A percentile compares a stretch with the other conserved stretches of the same genome.
phyloP scores from a whole-genome alignment of 2,329 filamentous ascomycete genomes.

The Colletotrichum abscissum region DNA sequence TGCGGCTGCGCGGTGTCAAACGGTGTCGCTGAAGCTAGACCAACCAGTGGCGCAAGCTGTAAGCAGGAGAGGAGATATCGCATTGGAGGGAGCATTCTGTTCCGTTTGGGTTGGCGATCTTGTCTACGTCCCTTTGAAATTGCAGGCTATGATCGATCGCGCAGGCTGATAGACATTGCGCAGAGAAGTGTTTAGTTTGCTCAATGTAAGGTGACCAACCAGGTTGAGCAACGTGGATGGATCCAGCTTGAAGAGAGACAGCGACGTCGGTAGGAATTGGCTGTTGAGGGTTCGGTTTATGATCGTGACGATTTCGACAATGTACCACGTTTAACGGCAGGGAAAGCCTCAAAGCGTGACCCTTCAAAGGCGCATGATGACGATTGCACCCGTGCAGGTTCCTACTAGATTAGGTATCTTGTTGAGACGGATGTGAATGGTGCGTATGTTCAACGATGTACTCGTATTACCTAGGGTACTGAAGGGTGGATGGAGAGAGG shows the following conservation, averaged over 20 bases:
- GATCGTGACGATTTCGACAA: slow-evolving; percentile 6
- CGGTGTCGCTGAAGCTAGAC: neutral
- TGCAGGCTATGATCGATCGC: slow-evolving; percentile 7
- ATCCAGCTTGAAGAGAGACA: neutral
- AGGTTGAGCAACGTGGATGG: neutral
- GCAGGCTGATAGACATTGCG: slow-evolving; percentile 21
- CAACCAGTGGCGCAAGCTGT: slow-evolving; percentile 19
- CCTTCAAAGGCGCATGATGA: slow-evolving; percentile 28
- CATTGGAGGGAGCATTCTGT: neutral
- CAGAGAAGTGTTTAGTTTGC: neutral
- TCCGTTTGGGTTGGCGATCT: neutral
- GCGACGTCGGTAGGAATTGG: neutral
- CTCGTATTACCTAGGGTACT: neutral
- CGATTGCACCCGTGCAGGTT: slow-evolving; percentile 6
- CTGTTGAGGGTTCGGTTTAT: neutral
- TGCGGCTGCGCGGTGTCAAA: neutral
- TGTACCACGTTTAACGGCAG: slow-evolving; percentile 8
- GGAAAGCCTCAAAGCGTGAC: slow-evolving; percentile 15
- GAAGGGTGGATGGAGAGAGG: neutral
- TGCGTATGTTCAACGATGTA: neutral
- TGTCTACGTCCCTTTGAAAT: neutral
- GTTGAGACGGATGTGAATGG: neutral
- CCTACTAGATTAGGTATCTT: neutral
- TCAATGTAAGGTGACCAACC: neutral
- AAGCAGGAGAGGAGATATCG: slow-evolving; percentile 8